A percentile compares a stretch with the other conserved stretches of the same genome.
Conservation (phyloP, 2,329 filamentous ascomycete genomes). For the Harringtonia lauricola region DNA sequence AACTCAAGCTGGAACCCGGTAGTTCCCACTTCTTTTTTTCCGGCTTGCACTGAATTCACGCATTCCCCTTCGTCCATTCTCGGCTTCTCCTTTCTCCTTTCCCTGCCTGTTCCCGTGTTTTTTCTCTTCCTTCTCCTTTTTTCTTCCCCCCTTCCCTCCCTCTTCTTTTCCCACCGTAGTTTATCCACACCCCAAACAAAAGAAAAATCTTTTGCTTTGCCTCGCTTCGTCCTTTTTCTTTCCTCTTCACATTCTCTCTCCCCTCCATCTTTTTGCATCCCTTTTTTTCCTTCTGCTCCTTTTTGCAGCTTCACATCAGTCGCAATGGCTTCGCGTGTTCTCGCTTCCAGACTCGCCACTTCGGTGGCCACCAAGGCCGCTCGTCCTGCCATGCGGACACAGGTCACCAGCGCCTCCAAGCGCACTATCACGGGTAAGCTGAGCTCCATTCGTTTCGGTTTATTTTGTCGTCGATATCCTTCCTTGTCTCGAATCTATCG, state of each 20-base stretch:
- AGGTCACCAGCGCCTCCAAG: conserved; percentile 56
- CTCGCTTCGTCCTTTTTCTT: conserved; percentile 4
- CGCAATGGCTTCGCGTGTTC: conserved; percentile 73
- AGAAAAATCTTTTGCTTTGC: conserved; percentile 5
- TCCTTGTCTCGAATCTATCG: neutral
- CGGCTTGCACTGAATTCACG: conserved; percentile 12
- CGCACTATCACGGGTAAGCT: conserved; percentile 65
- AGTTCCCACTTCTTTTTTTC: conserved; percentile 9
- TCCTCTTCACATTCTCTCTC: conserved; percentile 2
- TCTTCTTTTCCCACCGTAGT: neutral
- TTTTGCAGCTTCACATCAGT: conserved; percentile 35
- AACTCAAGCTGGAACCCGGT: conserved; percentile 3
- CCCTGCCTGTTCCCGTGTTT: conserved; percentile 3
- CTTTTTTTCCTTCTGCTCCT: conserved; percentile 25
- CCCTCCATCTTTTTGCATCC: conserved; percentile 14
- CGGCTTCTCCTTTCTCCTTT: conserved; percentile 13
- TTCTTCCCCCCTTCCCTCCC: conserved; percentile 1
- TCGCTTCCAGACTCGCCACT: conserved; percentile 67
- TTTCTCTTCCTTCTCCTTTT: conserved; percentile 3
- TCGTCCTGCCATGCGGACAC: conserved; percentile 60
- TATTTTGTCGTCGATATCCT: neutral
- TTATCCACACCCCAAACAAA: conserved; percentile 9
- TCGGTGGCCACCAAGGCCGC: conserved; percentile 69
- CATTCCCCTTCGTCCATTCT: conserved; percentile 14
- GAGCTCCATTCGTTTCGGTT: neutral